Conservation (phyloP, 805 yeast genomes). For the Priceomyces carsonii region DNA sequence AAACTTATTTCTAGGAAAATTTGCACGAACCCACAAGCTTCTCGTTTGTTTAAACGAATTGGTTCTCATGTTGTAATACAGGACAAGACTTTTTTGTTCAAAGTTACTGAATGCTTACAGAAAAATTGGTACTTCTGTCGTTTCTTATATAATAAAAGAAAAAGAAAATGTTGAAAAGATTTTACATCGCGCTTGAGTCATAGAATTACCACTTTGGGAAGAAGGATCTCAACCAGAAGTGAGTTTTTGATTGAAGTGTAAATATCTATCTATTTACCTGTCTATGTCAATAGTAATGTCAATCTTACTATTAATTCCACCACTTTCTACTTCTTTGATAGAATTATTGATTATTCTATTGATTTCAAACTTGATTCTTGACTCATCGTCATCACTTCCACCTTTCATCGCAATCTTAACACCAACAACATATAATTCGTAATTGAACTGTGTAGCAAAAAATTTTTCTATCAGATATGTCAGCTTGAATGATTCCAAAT, state of each 20-base stretch:
- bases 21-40: too few species aligned
- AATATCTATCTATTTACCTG: constrained; percentile 11
- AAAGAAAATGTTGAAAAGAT: constrained; percentile 16
- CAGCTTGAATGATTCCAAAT: constrained; percentile 52
- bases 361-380: constrained; percentile 52
- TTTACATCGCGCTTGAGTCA: constrained; percentile 38
- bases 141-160: too few species aligned
- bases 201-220: constrained; percentile 17
- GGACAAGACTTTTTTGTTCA: too few species aligned
- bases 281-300: constrained; percentile 40
- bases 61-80: too few species aligned
- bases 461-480: constrained; percentile 50
- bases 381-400: constrained; percentile 72
- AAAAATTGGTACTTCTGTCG: too few species aligned
- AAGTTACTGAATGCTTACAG: too few species aligned
- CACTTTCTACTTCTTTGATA: constrained; percentile 24
- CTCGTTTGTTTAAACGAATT: too few species aligned
- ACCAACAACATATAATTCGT: constrained; percentile 58
- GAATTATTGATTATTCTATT: constrained; percentile 41
- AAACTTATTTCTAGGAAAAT: too few species aligned
- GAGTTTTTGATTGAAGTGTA: neutral
- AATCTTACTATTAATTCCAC: constrained; percentile 18
- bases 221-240: too few species aligned
- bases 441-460: constrained; percentile 62
- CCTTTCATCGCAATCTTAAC: constrained; percentile 60